A percentile compares a stretch with the other conserved stretches of the same genome.
phyloP scores from a whole-genome alignment of 805 yeast genomes.

The Myxozyma monticola region DNA sequence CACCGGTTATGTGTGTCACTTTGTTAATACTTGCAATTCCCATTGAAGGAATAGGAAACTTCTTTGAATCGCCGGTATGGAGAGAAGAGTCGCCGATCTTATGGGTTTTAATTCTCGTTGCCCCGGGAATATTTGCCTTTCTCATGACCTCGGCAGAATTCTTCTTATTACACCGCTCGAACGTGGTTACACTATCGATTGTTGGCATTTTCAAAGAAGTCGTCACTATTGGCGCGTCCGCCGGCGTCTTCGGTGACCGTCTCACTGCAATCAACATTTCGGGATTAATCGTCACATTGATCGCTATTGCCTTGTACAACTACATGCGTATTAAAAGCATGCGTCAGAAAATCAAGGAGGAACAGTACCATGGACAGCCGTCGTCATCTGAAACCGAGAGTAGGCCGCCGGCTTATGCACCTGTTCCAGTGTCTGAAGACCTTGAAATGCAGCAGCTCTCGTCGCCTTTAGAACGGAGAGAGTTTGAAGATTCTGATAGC shows the following conservation, averaged over 20 bases:
- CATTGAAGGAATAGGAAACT: slow-evolving; percentile 66
- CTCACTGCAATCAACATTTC: slow-evolving; percentile 65
- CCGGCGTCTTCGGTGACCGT: slow-evolving; percentile 72
- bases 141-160: slow-evolving; percentile 67
- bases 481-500: too few species aligned
- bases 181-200: slow-evolving; percentile 80
- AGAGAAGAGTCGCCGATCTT: slow-evolving; percentile 52
- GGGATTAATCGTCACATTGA: slow-evolving; percentile 73
- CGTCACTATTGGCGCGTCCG: slow-evolving; percentile 68
- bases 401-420: background rate
- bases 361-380: background rate
- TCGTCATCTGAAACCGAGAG: background rate
- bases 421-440: background rate
- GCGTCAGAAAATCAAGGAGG: slow-evolving; percentile 14
- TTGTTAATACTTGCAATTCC: slow-evolving; percentile 62
- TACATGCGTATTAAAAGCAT: slow-evolving; percentile 33
- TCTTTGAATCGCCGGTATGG: slow-evolving; percentile 64
- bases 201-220: slow-evolving; percentile 94
- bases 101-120: slow-evolving; percentile 59
- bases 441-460: background rate
- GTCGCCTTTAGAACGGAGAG: too few species aligned
- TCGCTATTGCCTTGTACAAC: slow-evolving; percentile 84
- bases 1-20: slow-evolving; percentile 77
- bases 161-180: slow-evolving; percentile 73
- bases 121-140: slow-evolving; percentile 88